phyloP scores from a whole-genome alignment of 148 eudicot genomes.

The Pharnaceum exiguum region DNA sequence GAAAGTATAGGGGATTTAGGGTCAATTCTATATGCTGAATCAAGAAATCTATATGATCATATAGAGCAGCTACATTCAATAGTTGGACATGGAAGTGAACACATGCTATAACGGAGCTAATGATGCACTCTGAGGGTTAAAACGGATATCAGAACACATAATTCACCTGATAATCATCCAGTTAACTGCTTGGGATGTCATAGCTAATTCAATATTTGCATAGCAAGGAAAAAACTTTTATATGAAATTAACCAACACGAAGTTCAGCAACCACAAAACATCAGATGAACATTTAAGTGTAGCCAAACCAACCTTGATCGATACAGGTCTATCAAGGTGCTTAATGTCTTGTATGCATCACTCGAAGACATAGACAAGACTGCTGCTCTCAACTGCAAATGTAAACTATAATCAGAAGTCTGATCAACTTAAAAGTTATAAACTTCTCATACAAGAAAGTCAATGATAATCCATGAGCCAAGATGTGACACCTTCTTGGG shows the following conservation, averaged over 20 bases:
- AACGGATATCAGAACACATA: no score
- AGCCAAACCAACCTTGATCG: conserved; percentile 56
- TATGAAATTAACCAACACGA: no score
- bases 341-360: conserved; percentile 53
- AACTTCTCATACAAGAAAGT: neutral
- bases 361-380: conserved; percentile 51
- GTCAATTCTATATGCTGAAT: no score
- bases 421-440: neutral
- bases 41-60: no score
- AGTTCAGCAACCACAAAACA: no score
- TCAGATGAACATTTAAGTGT: neutral
- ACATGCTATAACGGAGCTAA: no score
- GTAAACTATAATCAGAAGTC: neutral
- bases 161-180: no score
- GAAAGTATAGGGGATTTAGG: no score
- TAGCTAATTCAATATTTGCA: neutral
- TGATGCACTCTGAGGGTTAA: no score
- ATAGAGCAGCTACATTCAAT: no score
- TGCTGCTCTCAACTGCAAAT: conserved; percentile 59
- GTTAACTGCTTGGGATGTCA: no score
- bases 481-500: conserved; percentile 54
- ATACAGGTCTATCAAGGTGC: conserved; percentile 59
- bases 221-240: neutral
- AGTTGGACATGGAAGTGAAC: no score
- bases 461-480: neutral